Percentiles rank a stretch among this genome's conserved stretches.
Conservation (phyloP, 2,329 filamentous ascomycete genomes). For the Graphiopsis chlorocephala region DNA sequence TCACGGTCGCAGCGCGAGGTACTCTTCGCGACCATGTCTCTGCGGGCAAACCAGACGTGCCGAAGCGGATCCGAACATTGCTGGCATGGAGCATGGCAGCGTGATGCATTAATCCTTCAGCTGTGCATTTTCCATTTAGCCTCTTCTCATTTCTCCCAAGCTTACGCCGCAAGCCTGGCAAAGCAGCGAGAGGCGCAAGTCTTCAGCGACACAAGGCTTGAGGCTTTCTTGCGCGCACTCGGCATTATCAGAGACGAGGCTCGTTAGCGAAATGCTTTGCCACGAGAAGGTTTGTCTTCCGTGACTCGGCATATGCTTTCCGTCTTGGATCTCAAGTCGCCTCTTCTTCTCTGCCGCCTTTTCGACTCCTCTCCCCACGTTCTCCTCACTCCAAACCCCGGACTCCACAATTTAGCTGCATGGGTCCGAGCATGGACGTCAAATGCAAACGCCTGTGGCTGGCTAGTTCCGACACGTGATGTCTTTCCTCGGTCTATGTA, state of each 20-base stretch:
- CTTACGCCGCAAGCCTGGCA: constrained; percentile 6
- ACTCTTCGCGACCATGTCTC: not conserved
- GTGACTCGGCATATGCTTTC: not conserved
- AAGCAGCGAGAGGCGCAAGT: constrained; percentile 1
- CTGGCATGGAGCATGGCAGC: not conserved
- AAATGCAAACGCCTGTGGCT: not conserved
- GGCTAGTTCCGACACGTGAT: constrained; percentile 3
- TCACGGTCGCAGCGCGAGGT: constrained; percentile 2
- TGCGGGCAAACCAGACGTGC: not conserved
- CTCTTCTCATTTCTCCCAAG: constrained; percentile 8
- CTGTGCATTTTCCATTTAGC: constrained; percentile 1
- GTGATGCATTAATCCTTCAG: not conserved
- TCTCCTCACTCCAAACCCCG: constrained; percentile 1
- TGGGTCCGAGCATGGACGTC: not conserved
- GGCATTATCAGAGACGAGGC: not conserved
- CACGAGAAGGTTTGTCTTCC: not conserved
- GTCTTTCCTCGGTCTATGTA: not conserved
- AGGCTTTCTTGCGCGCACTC: not conserved
- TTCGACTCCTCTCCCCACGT: not conserved
- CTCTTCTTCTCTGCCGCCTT: not conserved
- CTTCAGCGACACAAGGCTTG: not conserved
- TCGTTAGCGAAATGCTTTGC: not conserved
- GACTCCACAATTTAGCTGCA: not conserved
- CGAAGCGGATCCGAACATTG: not conserved
- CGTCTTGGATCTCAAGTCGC: not conserved